Conservation (phyloP, 129 eudicot genomes). For the sunflower (Helianthus annuus) region HanXRQr2.0-SUNRISE NC_035443.2:175771921-175772420, state of each 20-base stretch:
- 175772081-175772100: slow-evolving; percentile 22
- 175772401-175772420: not conserved
- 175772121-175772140: not conserved
- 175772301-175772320: not conserved
- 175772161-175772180: not conserved
- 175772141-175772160: not conserved
- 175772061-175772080: not conserved
- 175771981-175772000: slow-evolving; percentile 52
- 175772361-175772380: not conserved
- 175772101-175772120: not conserved
- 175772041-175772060: not conserved
- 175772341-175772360: not conserved
- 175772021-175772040: not conserved
- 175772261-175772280: no score
- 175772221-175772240: no score
- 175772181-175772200: not conserved
- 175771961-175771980: slow-evolving; percentile 44
- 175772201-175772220: no score
- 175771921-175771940: slow-evolving; percentile 50
- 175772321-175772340: not conserved
- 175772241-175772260: no score
- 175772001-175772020: not conserved
- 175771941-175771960: slow-evolving; percentile 71
- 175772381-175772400: not conserved
- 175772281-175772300: not conserved